These are phyloP conservation scores for Golubevia pallescens DNA, from an alignment of 1,284 basidiomycete species.

Conservation along the genomic window DNA sequence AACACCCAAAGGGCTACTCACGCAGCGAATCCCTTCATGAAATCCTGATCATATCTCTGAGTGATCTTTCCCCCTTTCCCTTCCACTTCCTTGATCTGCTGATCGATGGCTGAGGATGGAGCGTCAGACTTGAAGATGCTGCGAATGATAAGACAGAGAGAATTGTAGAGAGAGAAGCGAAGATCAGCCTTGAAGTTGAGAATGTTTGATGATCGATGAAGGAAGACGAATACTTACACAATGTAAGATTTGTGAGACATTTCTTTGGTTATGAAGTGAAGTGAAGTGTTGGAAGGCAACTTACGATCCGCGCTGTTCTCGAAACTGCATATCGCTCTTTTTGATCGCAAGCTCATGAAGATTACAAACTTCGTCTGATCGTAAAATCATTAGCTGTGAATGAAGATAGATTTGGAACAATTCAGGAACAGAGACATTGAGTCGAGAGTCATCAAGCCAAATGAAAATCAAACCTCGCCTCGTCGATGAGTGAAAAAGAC, in stretches of 20 bases:
- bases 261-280: not conserved
- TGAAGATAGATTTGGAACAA: too few relatives aligned
- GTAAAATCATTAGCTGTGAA: too few relatives aligned
- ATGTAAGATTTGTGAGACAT: not conserved
- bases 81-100: slow-evolving; percentile 26
- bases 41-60: slow-evolving; percentile 43
- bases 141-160: not conserved
- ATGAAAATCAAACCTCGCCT: too few relatives aligned
- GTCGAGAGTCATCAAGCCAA: too few relatives aligned
- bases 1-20: not conserved
- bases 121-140: slow-evolving; percentile 47
- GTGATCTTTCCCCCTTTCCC: slow-evolving; percentile 38
- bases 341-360: not conserved
- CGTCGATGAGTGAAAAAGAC: too few relatives aligned
- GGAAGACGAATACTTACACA: not conserved
- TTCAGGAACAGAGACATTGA: too few relatives aligned
- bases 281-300: not conserved
- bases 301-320: too few relatives aligned
- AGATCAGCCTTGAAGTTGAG: too few relatives aligned
- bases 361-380: too few relatives aligned
- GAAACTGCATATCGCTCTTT: not conserved
- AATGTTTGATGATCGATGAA: too few relatives aligned
- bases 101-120: slow-evolving; percentile 32
- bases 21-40: slow-evolving; percentile 52
- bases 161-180: not conserved